Evolutionary conservation across 2,329 filamentous ascomycete genomes (phyloP).

Genomic region (Aspergillus pseudoterreus): DNA sequence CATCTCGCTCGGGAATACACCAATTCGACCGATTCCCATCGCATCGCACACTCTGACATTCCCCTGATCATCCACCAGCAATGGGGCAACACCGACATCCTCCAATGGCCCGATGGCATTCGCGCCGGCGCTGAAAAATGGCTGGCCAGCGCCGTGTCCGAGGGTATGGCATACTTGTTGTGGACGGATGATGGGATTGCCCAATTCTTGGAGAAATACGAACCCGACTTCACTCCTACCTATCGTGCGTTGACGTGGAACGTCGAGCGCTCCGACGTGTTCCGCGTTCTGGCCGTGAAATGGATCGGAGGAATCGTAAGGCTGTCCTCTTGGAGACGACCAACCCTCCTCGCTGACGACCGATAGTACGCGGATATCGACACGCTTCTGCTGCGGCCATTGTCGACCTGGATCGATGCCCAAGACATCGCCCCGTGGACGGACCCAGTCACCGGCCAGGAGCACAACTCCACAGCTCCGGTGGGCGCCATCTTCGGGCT

Average conservation of each 20-base stretch:
- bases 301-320: slow-evolving; percentile 21
- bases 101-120: slow-evolving; percentile 23
- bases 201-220: slow-evolving; percentile 23
- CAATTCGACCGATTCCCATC: slow-evolving; percentile 7
- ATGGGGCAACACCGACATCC: slow-evolving; percentile 25
- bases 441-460: slow-evolving; percentile 18
- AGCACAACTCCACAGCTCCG: slow-evolving; percentile 17
- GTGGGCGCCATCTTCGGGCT: slow-evolving; percentile 28
- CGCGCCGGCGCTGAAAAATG: slow-evolving; percentile 26
- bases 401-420: slow-evolving; percentile 23
- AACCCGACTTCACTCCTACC: slow-evolving; percentile 18
- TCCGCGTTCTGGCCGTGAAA: slow-evolving; percentile 30
- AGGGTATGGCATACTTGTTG: slow-evolving; percentile 30
- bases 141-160: slow-evolving; percentile 19
- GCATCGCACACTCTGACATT: slow-evolving; percentile 23
- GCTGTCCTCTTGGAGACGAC: not conserved
- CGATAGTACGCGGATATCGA: slow-evolving; percentile 31
- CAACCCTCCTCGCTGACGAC: not conserved
- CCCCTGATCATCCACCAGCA: slow-evolving; percentile 33
- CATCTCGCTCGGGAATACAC: slow-evolving; percentile 18
- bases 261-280: slow-evolving; percentile 30
- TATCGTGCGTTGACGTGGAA: slow-evolving; percentile 21
- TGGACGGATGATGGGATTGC: slow-evolving; percentile 31
- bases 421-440: slow-evolving; percentile 25
- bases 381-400: slow-evolving; percentile 25